A percentile compares a stretch with the other conserved stretches of the same genome.
Evolutionary conservation across 805 yeast genomes (phyloP).

Genomic region (Lachancea thermotolerans): DNA sequence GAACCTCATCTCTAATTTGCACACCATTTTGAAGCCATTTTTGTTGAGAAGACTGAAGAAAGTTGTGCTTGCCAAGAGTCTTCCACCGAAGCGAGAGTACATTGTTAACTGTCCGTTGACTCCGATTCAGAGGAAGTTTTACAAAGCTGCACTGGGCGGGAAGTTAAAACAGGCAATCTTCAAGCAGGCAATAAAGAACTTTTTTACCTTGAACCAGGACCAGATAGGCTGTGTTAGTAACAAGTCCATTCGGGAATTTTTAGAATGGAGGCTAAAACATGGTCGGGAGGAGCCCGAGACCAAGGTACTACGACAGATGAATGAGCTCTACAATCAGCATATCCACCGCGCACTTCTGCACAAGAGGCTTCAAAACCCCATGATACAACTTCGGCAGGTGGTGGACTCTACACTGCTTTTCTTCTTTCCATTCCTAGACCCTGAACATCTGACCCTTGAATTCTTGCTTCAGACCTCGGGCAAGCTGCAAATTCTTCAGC

Average conservation of each 20-base stretch:
- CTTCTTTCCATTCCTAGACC: slow-evolving; percentile 63
- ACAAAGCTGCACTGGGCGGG: slow-evolving; percentile 43
- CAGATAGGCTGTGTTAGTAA: slow-evolving; percentile 28
- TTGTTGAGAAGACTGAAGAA: slow-evolving; percentile 73
- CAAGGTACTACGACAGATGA: slow-evolving; percentile 18
- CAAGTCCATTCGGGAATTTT: slow-evolving; percentile 36
- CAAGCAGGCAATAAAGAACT: slow-evolving; percentile 45
- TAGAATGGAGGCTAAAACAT: slow-evolving; percentile 32
- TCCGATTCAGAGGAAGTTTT: slow-evolving; percentile 54
- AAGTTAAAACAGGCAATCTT: slow-evolving; percentile 40
- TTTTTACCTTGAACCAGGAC: slow-evolving; percentile 37
- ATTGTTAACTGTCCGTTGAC: slow-evolving; percentile 68
- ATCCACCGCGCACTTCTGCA: slow-evolving; percentile 38
- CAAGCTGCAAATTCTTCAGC: slow-evolving; percentile 64
- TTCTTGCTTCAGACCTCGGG: slow-evolving; percentile 54
- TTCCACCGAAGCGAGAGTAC: slow-evolving; percentile 90
- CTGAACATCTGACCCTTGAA: slow-evolving; percentile 36
- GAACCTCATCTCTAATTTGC: slow-evolving; percentile 66
- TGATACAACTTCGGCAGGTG: slow-evolving; percentile 79
- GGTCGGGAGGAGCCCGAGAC: slow-evolving; percentile 6
- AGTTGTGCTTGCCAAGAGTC: slow-evolving; percentile 52
- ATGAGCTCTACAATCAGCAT: slow-evolving; percentile 25
- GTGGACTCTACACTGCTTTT: slow-evolving; percentile 84
- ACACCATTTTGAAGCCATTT: slow-evolving; percentile 84
- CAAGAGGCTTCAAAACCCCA: slow-evolving; percentile 54